Evolutionary conservation across 441 rosid genomes (phyloP).

Genomic region (Populus trichocarpa): DNA sequence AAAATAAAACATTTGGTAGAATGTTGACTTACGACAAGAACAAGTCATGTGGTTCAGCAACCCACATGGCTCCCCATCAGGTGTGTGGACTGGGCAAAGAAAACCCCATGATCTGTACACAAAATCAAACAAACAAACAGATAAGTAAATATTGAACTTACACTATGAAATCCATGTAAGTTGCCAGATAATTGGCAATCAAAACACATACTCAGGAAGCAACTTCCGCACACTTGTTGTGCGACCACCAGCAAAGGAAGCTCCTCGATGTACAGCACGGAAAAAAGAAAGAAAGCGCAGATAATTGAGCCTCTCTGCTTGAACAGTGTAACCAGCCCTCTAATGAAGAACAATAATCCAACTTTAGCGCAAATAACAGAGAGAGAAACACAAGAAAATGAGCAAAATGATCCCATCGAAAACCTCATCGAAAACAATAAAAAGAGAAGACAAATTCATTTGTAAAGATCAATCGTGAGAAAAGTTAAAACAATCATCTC

Average conservation of each 20-base stretch:
- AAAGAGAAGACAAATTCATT: not conserved
- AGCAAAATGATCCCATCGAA: not conserved
- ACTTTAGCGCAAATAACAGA: slow-evolving; percentile 7
- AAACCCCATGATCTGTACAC: slow-evolving; percentile 92
- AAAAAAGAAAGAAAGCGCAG: slow-evolving; percentile 90
- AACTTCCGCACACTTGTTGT: slow-evolving; percentile 96
- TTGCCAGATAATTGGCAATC: slow-evolving; percentile 11
- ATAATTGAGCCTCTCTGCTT: slow-evolving; percentile 97
- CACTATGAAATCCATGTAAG: slow-evolving; percentile 4
- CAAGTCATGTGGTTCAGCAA: slow-evolving; percentile 92
- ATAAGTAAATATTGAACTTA: not conserved
- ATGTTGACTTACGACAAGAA: slow-evolving; percentile 63
- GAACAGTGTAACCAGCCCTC: slow-evolving; percentile 97
- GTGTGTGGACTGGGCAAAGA: slow-evolving; percentile 98
- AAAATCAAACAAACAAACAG: slow-evolving; percentile 3
- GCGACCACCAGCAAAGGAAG: slow-evolving; percentile 95
- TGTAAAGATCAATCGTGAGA: not conserved
- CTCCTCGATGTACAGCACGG: slow-evolving; percentile 95
- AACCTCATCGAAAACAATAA: not conserved
- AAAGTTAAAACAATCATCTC: not conserved
- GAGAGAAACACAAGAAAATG: not conserved
- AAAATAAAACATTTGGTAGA: not conserved
- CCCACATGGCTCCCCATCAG: slow-evolving; percentile 99
- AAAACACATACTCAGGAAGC: slow-evolving; percentile 81
- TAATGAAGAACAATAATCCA: slow-evolving; percentile 26